Evolutionary conservation across 2,329 filamentous ascomycete genomes (phyloP).

Genomic region (Arthrobotrys conoides): DNA sequence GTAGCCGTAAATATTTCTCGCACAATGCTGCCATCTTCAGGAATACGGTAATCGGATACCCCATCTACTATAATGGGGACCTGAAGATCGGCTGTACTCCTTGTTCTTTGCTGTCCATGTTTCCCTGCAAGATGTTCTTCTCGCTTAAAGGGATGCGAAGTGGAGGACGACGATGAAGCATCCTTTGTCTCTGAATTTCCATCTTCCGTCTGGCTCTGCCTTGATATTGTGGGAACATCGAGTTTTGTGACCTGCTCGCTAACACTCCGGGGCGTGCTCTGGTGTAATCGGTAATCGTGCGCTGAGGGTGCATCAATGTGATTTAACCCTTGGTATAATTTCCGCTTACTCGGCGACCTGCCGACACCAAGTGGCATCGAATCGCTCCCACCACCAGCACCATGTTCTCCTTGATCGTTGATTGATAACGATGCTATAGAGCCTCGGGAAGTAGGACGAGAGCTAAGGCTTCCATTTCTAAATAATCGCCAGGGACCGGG

Average conservation of each 20-base stretch:
- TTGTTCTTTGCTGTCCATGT: slow-evolving; percentile 64
- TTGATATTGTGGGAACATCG: slow-evolving; percentile 60
- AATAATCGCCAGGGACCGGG: slow-evolving; percentile 77
- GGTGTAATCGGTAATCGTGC: slow-evolving; percentile 42
- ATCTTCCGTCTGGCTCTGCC: slow-evolving; percentile 49
- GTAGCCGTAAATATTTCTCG: slow-evolving; percentile 79
- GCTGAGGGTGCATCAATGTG: slow-evolving; percentile 63
- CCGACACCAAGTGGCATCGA: slow-evolving; percentile 67
- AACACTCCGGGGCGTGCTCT: slow-evolving; percentile 59
- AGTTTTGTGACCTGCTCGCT: slow-evolving; percentile 60
- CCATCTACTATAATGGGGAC: slow-evolving; percentile 83
- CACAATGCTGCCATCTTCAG: slow-evolving; percentile 67
- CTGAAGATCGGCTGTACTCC: slow-evolving; percentile 68
- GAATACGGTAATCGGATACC: slow-evolving; percentile 64
- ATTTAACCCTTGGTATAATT: slow-evolving; percentile 71
- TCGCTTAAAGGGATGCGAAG: slow-evolving; percentile 62
- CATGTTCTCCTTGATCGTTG: slow-evolving; percentile 66
- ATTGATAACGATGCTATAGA: slow-evolving; percentile 70
- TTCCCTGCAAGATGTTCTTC: slow-evolving; percentile 65
- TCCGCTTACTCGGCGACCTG: slow-evolving; percentile 72
- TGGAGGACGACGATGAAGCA: not conserved
- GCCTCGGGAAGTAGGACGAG: slow-evolving; percentile 68
- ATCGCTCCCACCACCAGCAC: slow-evolving; percentile 69
- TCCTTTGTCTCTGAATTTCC: slow-evolving; percentile 61
- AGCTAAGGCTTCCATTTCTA: slow-evolving; percentile 68